Base-by-base conservation (phyloP, 257 asterid species). In the Henckelia pumila region DNA sequence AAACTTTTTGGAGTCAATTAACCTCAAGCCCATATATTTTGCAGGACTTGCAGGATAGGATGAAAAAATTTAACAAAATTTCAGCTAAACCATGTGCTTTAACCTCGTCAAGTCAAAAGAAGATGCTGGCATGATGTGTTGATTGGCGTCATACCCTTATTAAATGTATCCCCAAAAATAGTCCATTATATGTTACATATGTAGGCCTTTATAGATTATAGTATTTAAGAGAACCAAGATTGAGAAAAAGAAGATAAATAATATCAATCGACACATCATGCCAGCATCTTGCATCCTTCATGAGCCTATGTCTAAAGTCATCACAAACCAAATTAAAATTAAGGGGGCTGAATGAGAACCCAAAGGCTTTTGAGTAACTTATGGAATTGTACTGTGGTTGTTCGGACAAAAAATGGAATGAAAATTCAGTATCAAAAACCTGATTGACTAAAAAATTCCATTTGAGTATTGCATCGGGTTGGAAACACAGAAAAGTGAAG, bases 1-100 rank as follows among this genome's bases (percentile, higher is more conserved):
- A 8, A 57, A 57, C 10, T 47, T 59, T 67, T 11, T 50, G 6
- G 44, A 49, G 62, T 63, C 35, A 59, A 55, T 47, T 55, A 25
- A 22, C 21, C 33, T 67, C 28, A 63, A 57, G 20, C 19, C 21
- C 16, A 40, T 60, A 33, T 44, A 66, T 44, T 26, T 53, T 10
- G 62, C 50, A 63, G 58, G 32, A 16, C 60, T 11, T 4, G 67
- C 35, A 58, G 56, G 7, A 55, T 21, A 21, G n/a, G 44, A 26
- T 56, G 61, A 29, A 63, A 63, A 37, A 5, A 30, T 3, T 2
- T 8, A 35, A 37, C 26, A 25, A 25, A 25, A 25, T 1, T 25
- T 25, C 26, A 25, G 26, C 26, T 25, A 3, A 25, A 3, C 26
- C 26, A 25, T 3, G 26, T 25, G 26, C 26, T 25, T 25, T 25